These are phyloP conservation scores for Cladosporium austrohemisphaericum DNA, from an alignment of 2,329 filamentous ascomycete genomes.

Conservation along the genomic window DNA sequence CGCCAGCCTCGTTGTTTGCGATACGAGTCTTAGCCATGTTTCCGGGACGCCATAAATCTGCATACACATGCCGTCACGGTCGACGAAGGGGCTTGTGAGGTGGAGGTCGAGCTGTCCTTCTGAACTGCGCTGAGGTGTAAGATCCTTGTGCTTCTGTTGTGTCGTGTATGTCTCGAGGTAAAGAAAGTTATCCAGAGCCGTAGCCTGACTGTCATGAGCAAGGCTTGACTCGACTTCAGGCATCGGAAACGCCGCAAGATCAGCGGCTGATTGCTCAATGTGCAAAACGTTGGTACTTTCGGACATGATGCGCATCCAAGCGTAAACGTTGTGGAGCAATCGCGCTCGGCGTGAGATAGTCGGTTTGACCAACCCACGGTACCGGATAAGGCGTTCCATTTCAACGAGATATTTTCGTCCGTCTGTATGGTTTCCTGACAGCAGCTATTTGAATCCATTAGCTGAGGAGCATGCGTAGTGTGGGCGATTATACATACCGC, in stretches of 20 bases:
- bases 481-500: constrained; percentile 28
- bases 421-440: constrained; percentile 26
- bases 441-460: constrained; percentile 8
- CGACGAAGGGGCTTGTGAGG: constrained; percentile 35
- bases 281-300: constrained; percentile 20
- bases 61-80: constrained; percentile 36
- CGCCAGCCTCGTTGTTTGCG: constrained; percentile 43
- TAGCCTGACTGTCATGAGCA: background rate
- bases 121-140: constrained; percentile 36
- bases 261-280: constrained; percentile 23
- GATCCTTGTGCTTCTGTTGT: constrained; percentile 38
- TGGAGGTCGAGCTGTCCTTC: constrained; percentile 39
- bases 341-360: constrained; percentile 37
- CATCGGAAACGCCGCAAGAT: background rate
- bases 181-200: constrained; percentile 39
- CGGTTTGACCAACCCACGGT: constrained; percentile 35
- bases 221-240: background rate
- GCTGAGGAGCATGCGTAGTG: too few species aligned
- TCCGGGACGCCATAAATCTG: constrained; percentile 44
- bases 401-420: constrained; percentile 38
- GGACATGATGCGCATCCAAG: constrained; percentile 36
- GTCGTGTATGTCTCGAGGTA: constrained; percentile 33
- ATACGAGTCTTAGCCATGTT: constrained; percentile 43
- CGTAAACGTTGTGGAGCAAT: constrained; percentile 40
- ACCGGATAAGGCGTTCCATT: constrained; percentile 37